Evolutionary conservation across 495 filamentous ascomycete species (phyloP).

Genomic region (Daldinia bambusicola): DNA sequence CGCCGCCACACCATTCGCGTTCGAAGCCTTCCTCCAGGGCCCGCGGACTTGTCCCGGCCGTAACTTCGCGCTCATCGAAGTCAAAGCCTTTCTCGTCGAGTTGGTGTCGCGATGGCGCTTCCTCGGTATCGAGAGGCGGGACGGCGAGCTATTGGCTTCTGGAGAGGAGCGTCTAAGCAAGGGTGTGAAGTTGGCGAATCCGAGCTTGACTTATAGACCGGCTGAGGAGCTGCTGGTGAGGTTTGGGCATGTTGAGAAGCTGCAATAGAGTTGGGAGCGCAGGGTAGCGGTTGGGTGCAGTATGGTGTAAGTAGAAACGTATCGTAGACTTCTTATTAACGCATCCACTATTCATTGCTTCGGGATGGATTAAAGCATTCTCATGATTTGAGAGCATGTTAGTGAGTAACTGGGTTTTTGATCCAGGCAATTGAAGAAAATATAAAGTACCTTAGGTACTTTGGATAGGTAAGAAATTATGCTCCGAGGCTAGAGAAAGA

Average conservation of each 20-base stretch:
- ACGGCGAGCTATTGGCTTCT: conserved; percentile 25
- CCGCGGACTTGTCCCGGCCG: conserved; percentile 48
- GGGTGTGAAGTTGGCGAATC: conserved; percentile 41
- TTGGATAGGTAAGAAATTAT: no score
- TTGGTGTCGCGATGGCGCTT: conserved; percentile 42
- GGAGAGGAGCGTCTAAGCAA: conserved; percentile 32
- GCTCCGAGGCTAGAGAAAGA: no score
- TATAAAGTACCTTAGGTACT: no score
- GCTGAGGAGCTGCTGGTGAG: conserved; percentile 38
- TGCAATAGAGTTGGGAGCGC: not conserved
- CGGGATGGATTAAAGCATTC: no score
- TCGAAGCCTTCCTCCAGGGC: conserved; percentile 48
- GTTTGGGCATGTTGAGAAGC: conserved; percentile 20
- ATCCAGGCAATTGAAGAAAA: no score
- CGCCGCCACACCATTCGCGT: conserved; percentile 40
- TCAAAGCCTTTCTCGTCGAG: conserved; percentile 47
- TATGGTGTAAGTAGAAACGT: not conserved
- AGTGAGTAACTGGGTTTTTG: no score
- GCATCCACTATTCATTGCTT: no score
- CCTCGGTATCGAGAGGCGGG: conserved; percentile 28
- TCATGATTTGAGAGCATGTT: no score
- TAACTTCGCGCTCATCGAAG: conserved; percentile 38
- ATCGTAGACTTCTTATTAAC: no score
- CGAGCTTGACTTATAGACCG: conserved; percentile 46
- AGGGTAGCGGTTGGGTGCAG: not conserved